Percentiles rank a stretch among this genome's conserved stretches.
Conservation (phyloP, 805 yeast species). For the Myxozyma monticola region DNA sequence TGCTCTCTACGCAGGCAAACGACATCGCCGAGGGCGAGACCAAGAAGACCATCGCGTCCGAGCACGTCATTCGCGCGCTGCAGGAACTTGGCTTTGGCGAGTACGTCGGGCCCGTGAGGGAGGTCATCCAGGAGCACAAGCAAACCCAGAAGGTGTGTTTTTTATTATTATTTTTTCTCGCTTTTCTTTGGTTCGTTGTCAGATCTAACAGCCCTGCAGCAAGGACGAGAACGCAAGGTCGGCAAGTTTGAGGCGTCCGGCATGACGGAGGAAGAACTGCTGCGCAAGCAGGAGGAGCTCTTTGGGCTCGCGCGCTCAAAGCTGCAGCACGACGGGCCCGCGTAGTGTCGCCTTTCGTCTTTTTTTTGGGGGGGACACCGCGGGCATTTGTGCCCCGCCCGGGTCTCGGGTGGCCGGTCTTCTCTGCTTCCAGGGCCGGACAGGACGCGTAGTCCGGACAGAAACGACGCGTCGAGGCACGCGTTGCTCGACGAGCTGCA, state of each 20-base stretch:
- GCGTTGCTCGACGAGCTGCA: too few species aligned
- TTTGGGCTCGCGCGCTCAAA: constrained; percentile 66
- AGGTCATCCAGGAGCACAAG: constrained; percentile 80
- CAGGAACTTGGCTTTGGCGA: constrained; percentile 83
- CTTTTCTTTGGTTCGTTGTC: too few species aligned
- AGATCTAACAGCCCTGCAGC: constrained; percentile 8
- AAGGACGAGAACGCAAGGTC: constrained; percentile 77
- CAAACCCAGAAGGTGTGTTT: constrained; percentile 65
- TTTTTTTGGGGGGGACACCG: too few species aligned
- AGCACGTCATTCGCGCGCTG: constrained; percentile 88
- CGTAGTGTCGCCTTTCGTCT: too few species aligned
- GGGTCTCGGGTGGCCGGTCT: too few species aligned
- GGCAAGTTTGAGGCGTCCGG: constrained; percentile 94
- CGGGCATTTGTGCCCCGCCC: too few species aligned
- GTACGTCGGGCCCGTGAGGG: constrained; percentile 77
- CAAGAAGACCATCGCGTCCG: constrained; percentile 94
- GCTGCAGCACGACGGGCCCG: constrained; percentile 20
- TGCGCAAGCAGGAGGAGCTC: constrained; percentile 88
- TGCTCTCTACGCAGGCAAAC: constrained; percentile 86
- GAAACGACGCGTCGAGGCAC: too few species aligned
- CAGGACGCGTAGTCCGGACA: too few species aligned
- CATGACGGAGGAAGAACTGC: constrained; percentile 84
- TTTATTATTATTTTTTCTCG: too few species aligned
- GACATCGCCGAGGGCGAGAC: constrained; percentile 96
- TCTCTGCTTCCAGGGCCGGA: too few species aligned